Conservation (phyloP, 2,329 filamentous ascomycete species). For the Colletotrichum australisinense region DNA sequence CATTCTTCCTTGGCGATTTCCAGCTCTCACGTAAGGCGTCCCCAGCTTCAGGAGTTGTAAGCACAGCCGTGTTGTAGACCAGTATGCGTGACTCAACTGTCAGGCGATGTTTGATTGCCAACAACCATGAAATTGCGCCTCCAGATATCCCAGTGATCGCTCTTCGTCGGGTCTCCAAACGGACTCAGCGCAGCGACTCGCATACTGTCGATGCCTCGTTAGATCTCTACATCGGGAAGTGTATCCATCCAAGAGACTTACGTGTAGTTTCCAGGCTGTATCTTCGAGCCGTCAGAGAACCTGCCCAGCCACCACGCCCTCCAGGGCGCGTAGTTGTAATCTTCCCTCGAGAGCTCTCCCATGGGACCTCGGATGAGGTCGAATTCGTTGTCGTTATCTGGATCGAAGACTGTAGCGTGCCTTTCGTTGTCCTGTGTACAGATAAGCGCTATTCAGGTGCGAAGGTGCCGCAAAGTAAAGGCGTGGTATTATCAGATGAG, state of each 20-base stretch:
- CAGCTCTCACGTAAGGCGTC: no score
- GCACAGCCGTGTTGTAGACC: neutral
- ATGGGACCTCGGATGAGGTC: constrained; percentile 23
- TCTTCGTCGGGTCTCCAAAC: constrained; percentile 19
- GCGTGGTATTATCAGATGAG: neutral
- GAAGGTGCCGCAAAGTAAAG: no score
- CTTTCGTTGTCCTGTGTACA: constrained; percentile 6
- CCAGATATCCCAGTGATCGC: constrained; percentile 29
- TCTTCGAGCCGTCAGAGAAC: constrained; percentile 21
- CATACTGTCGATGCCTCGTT: neutral
- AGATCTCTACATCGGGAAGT: neutral
- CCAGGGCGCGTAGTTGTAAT: constrained; percentile 11
- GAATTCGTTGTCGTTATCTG: constrained; percentile 17
- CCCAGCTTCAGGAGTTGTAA: neutral
- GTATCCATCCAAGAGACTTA: neutral
- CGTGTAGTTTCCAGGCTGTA: constrained; percentile 31
- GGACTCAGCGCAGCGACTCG: constrained; percentile 31
- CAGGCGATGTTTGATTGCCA: neutral
- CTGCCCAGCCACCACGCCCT: constrained; percentile 29
- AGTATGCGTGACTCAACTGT: neutral
- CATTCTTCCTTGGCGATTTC: no score
- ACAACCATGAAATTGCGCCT: neutral
- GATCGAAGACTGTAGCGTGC: constrained; percentile 4
- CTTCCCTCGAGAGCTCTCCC: constrained; percentile 9
- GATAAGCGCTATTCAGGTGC: neutral